Evolutionary conservation across 768 basidiomycete genomes (phyloP), one percentile per base, ranked within the genome.

Genomic region (Tricholoma bakamatsutake): DNA sequence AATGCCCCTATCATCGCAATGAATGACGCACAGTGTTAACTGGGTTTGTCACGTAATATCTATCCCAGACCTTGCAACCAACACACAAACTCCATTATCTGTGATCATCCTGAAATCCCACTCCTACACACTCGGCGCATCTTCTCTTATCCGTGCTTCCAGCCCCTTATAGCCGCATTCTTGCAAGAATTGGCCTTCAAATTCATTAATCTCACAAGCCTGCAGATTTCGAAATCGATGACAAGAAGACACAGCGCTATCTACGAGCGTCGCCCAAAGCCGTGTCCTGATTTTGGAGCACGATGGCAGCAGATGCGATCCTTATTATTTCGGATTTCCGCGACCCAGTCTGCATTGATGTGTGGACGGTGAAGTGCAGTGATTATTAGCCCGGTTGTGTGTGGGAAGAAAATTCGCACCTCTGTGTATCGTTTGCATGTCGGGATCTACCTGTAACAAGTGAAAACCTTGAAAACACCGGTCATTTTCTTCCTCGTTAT

Each of bases 391-490:
- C 18, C 5, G 17, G 40, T 40, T 17, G 3, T 17, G 7, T 15
- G 39, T 17, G 11, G 40, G 11, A 10, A 10, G 9, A 18, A 21
- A 42, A 6, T 1, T 67, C 59, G 40, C 37, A 63, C 62, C 62
- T 65, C 71, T 74, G 18, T 82, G 59, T 85, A 93, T 9, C 80
- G 81, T 84, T 88, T 13, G 84, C 78, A 28, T 90, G 84, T 21
- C 93, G 77, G 65, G 94, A 96, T 57, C 80, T 88, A 11, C 96
- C 96, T 0, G 89, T 93, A 2, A 89, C 71, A 2, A 94, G 79
- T 0, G 94, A 97, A 69, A 96, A 98, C 12, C 83, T 77, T 0
- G 94, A 97, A 69, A 96, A 98, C 12, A 83, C 77, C 0, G 94
- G 62, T 92, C 89, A 18, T 69, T 74, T 1, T 76, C 79, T 13